Evolutionary conservation across 306 rosid genomes (phyloP), one percentile per base, ranked within the genome.

Genomic region (Inga leiocalycina): DNA sequence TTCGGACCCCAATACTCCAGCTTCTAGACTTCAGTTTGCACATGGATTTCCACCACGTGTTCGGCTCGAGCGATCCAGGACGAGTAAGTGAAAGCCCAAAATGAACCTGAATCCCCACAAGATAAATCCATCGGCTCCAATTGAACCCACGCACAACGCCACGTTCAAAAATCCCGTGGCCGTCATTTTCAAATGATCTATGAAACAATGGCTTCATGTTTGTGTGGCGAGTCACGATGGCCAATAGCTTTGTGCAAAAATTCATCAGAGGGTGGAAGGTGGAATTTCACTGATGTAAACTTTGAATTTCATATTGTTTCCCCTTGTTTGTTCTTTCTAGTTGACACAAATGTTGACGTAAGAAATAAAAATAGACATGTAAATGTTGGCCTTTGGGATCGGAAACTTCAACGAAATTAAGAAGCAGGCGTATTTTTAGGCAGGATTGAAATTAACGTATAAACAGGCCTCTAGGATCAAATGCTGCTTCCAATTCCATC

Each of bases 401-500:
- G 41, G 41, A 37, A 37, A 5, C 41, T 37, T 37, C 8, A 5
- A 37, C 41, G 41, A 37, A 37, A 37, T 37, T 37, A 37, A 37
- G 41, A 5, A 37, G 41, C 41, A 37, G 41, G 41, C 7, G 0
- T 5, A 37, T 5, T 37, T 35, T 35, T 35, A 4, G 39, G 39
- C 39, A 35, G 39, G 39, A 35, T 4, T 35, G 39, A 37, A 37
- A 5, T 37, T 37, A 5, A 37, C 41, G 41, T 37, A 37, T 37
- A 8, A 2, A 43, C 46, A 43, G 46, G 35, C n/a, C 39, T 44
- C n/a, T 27, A 12, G 34, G 35, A 62, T 65, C 48, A 85, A 44
- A 81, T 17, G 32, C 35, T 22, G 16, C 78, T 62, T 80, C 69
- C 17, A 75, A 75, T 22, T 35, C 59, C 77, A 45, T 54, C 82